phyloP scores from a whole-genome alignment of 768 basidiomycete genomes.

The Dendrothele bispora region DNA sequence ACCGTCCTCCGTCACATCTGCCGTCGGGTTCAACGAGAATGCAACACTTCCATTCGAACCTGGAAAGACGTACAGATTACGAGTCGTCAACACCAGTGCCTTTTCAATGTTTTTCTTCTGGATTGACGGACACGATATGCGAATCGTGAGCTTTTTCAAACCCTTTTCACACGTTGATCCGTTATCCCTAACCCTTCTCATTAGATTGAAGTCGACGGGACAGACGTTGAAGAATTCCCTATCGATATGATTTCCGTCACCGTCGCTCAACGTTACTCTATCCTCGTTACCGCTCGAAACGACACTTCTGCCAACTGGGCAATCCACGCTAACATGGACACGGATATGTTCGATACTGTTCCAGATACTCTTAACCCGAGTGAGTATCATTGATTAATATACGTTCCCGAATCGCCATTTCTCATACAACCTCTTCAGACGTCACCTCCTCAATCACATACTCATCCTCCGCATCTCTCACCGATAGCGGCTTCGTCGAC shows the following conservation, averaged over 20 bases:
- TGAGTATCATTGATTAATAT: constrained; percentile 30
- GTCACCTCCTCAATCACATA: constrained; percentile 86
- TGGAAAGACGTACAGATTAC: constrained; percentile 88
- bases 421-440: constrained; percentile 42
- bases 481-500: constrained; percentile 52
- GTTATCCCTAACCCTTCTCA: neutral
- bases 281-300: constrained; percentile 89
- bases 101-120: constrained; percentile 81
- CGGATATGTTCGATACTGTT: constrained; percentile 83
- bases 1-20: constrained; percentile 48
- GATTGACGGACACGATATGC: constrained; percentile 88
- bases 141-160: constrained; percentile 31
- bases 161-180: too few relatives aligned
- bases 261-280: constrained; percentile 91
- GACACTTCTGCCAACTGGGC: constrained; percentile 84
- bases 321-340: constrained; percentile 90
- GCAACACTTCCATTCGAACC: constrained; percentile 81
- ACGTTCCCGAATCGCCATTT: neutral
- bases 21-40: constrained; percentile 85
- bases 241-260: constrained; percentile 73
- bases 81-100: constrained; percentile 81
- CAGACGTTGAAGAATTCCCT: constrained; percentile 72
- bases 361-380: constrained; percentile 75
- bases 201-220: constrained; percentile 77
- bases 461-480: constrained; percentile 46